Evolutionary conservation across 2,329 filamentous ascomycete genomes (phyloP).

Genomic region (Nannizziopsis arthrosporioides): DNA sequence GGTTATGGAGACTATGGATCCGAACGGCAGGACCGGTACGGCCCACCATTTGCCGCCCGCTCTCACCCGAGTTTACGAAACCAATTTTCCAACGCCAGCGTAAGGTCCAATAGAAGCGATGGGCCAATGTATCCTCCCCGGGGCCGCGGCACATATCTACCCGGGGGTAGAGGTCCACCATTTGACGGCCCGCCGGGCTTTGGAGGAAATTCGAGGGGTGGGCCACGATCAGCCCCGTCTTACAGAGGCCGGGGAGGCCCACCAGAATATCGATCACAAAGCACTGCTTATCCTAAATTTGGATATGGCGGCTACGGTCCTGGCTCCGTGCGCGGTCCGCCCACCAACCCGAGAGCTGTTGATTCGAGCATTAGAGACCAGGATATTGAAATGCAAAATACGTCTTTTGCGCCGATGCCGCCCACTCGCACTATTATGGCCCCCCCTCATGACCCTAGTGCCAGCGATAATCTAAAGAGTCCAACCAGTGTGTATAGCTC

Average conservation of each 20-base stretch:
- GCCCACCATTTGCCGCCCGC: slow-evolving; percentile 26
- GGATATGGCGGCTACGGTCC: not conserved
- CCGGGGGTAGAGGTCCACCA: slow-evolving; percentile 32
- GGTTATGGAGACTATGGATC: slow-evolving; percentile 33
- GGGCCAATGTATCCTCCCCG: slow-evolving; percentile 39
- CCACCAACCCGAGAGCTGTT: slow-evolving; percentile 18
- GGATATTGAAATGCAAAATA: slow-evolving; percentile 69
- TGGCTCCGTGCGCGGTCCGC: slow-evolving; percentile 17
- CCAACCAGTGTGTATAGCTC: slow-evolving; percentile 62
- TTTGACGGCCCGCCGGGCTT: slow-evolving; percentile 29
- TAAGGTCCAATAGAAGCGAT: slow-evolving; percentile 33
- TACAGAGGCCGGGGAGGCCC: slow-evolving; percentile 36
- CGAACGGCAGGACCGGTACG: slow-evolving; percentile 25
- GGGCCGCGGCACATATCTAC: slow-evolving; percentile 46
- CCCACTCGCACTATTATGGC: slow-evolving; percentile 52
- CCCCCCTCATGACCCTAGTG: slow-evolving; percentile 47
- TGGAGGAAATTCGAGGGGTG: slow-evolving; percentile 26
- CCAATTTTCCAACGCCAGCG: slow-evolving; percentile 38
- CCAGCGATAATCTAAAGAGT: slow-evolving; percentile 44
- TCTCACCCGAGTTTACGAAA: slow-evolving; percentile 36
- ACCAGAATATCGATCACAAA: slow-evolving; percentile 42
- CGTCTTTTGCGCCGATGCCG: slow-evolving; percentile 25
- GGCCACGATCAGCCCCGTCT: slow-evolving; percentile 32
- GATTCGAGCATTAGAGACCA: slow-evolving; percentile 43
- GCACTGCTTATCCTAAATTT: not conserved